A percentile compares a stretch with the other conserved stretches of the same genome.
Evolutionary conservation across 345 rosid species (phyloP).

Genomic region (Eutrema yunnanense): DNA sequence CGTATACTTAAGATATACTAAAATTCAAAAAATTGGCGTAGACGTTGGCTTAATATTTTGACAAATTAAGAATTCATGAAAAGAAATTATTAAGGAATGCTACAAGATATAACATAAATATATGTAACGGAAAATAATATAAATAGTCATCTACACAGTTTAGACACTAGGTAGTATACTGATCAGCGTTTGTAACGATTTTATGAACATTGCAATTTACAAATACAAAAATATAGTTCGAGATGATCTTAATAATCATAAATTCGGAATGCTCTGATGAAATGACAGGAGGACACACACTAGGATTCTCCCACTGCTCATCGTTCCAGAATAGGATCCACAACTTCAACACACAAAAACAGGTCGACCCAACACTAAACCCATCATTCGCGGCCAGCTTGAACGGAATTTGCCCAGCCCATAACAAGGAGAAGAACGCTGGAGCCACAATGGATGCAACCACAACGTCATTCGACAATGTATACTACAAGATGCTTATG

Average conservation of each 20-base stretch:
- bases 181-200: not conserved
- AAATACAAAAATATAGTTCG: not conserved
- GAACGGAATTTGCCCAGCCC: constrained; percentile 43
- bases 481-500: constrained; percentile 60
- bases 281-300: constrained; percentile 68
- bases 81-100: not conserved
- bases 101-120: not conserved
- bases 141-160: not conserved
- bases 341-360: constrained; percentile 49
- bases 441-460: constrained; percentile 55
- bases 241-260: not conserved
- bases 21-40: not conserved
- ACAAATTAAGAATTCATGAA: too few relatives aligned
- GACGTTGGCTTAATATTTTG: not conserved
- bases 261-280: not conserved
- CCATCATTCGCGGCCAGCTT: constrained; percentile 58
- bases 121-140: not conserved
- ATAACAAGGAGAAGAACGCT: constrained; percentile 59
- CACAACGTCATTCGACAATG: constrained; percentile 45
- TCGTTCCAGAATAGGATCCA: constrained; percentile 80
- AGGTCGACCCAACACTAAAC: constrained; percentile 60
- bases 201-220: not conserved
- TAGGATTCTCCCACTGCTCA: constrained; percentile 87
- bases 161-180: not conserved
- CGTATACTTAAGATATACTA: not conserved